A percentile compares a stretch with the other conserved stretches of the same genome.
Conservation (phyloP, 306 rosid species). For the Quercus wislizeni region DNA sequence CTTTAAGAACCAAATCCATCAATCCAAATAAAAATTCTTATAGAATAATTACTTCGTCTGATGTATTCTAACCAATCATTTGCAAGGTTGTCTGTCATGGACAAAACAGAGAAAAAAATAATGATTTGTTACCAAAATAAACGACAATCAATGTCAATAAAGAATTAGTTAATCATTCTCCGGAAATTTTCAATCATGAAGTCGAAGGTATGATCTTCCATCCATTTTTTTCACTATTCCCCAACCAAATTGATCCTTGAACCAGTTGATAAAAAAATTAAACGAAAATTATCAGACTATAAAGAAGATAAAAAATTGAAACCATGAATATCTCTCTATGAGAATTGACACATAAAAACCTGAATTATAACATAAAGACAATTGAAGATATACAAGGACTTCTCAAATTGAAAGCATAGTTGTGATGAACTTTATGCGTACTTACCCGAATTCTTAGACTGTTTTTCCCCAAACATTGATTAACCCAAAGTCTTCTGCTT, state of each 20-base stretch:
- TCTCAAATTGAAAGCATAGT: neutral
- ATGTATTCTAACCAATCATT: constrained; percentile 17
- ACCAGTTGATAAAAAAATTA: neutral
- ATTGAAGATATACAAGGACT: neutral
- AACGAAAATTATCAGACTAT: neutral
- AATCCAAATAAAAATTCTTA: neutral
- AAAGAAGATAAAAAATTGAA: neutral
- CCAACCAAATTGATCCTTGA: constrained; percentile 10
- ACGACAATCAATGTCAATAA: constrained; percentile 14
- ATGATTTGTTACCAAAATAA: constrained; percentile 36
- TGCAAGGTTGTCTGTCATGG: constrained; percentile 46
- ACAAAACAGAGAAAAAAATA: constrained; percentile 41
- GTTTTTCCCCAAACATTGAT: neutral
- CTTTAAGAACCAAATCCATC: constrained; percentile 14
- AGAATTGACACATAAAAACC: neutral
- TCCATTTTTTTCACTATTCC: neutral
- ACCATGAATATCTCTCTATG: neutral
- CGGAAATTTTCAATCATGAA: constrained; percentile 32
- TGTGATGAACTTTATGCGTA: neutral
- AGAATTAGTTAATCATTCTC: constrained; percentile 31
- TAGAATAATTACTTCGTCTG: constrained; percentile 42
- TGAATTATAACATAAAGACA: neutral
- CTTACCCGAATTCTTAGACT: constrained; percentile 24
- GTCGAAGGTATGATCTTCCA: neutral
- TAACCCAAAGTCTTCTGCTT: neutral